phyloP scores from a whole-genome alignment of 2,329 filamentous ascomycete genomes.

The Chaetomiaceae sp. region DNA sequence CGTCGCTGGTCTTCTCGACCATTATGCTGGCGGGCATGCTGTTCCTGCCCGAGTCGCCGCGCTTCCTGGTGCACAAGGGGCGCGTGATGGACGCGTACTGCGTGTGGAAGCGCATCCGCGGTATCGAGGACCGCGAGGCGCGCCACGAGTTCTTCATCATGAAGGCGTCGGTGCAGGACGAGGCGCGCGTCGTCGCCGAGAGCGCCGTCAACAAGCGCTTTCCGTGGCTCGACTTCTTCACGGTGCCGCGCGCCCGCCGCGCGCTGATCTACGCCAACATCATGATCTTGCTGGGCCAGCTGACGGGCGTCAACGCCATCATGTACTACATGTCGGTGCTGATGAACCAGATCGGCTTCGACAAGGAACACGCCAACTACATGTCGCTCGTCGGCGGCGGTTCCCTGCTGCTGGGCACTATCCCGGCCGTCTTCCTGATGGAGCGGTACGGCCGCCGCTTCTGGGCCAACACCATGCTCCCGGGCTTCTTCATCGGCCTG shows the following conservation, averaged over 20 bases:
- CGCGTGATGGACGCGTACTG: conserved; percentile 7
- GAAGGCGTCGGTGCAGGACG: conserved; percentile 5
- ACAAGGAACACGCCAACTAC: conserved; percentile 12
- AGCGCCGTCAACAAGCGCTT: conserved; percentile 12
- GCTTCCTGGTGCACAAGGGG: conserved; percentile 10
- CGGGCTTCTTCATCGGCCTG: conserved; percentile 9
- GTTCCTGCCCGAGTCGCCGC: conserved; percentile 12
- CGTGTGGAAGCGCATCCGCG: conserved; percentile 14
- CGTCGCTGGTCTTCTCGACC: conserved; percentile 11
- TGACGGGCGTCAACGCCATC: conserved; percentile 14
- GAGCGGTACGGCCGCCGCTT: conserved; percentile 11
- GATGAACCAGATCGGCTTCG: conserved; percentile 13
- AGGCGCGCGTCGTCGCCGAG: conserved; percentile 5
- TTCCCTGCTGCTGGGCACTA: conserved; percentile 4
- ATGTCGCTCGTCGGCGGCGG: conserved; percentile 14
- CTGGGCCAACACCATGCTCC: conserved; percentile 14
- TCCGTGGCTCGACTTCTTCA: conserved; percentile 15
- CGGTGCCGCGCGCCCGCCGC: conserved; percentile 10
- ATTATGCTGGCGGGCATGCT: conserved; percentile 10
- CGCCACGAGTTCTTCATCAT: conserved; percentile 13
- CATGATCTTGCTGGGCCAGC: conserved; percentile 13
- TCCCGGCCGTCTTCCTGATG: conserved; percentile 10
- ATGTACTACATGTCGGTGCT: conserved; percentile 16
- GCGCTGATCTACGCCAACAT: conserved; percentile 12
- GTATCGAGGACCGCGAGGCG: neutral